Evolutionary conservation across 148 eudicot species (phyloP), one percentile per base, ranked within the genome.

Genomic region (Heliosperma pusillum): DNA sequence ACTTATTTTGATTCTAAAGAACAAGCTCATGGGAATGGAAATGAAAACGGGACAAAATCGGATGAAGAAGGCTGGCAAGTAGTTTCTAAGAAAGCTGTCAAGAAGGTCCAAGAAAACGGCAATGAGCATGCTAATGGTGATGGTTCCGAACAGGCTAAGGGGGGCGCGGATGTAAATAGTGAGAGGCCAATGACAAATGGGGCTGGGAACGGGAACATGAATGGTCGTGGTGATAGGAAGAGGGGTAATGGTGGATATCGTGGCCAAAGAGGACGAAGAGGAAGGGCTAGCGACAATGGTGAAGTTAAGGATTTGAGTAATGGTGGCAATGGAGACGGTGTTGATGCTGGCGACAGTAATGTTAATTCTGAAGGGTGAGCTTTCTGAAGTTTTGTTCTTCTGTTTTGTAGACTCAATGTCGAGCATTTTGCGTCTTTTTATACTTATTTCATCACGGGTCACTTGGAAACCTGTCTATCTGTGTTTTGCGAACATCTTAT

Each of bases 341-440:
- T 20, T 15, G 40, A 26, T 59, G 73, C 30, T 17, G 80, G 44
- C 24, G 13, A 73, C 52, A 33, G 30, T 29, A 76, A 21, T 77
- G 73, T n/a, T n/a, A 27, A 42, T 33, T 52, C 45, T 22, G 77
- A 40, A 66, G 50, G 60, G 80, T 80, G 47, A 76, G 77, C 42
- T 21, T 45, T 26, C 7, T 20, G 24, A 5, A n/a, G 44, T 47
- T 5, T 10, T 68, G 19, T 26, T 10, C 0, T 60, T 25, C 11
- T 29, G 17, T 76, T 11, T 68, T 6, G 42, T 2, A 1, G 2
- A 17, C n/a, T n/a, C n/a, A n/a, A n/a, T n/a, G n/a, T n/a, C n/a
- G n/a, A n/a, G n/a, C n/a, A n/a, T n/a, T n/a, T n/a, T n/a, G n/a
- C n/a, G n/a, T n/a, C n/a, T n/a, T n/a, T n/a, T n/a, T n/a, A n/a